phyloP scores from a whole-genome alignment of 1,284 basidiomycete species.

The Heterobasidion annosum region DNA sequence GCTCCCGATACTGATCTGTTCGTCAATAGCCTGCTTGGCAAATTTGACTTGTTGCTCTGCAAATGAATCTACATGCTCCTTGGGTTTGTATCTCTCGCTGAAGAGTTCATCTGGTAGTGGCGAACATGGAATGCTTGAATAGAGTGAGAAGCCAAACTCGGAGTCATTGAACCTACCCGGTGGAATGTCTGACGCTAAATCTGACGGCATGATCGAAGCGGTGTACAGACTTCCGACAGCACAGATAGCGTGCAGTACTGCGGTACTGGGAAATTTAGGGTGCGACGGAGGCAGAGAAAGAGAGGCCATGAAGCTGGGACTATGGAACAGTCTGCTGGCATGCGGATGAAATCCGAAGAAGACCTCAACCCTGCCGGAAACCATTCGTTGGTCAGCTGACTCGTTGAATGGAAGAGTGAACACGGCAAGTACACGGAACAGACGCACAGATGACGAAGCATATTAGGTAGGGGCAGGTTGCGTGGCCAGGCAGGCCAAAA shows the following conservation, averaged over 20 bases:
- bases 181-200: conserved; percentile 26
- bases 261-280: conserved; percentile 56
- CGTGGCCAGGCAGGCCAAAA: conserved; percentile 56
- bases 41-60: conserved; percentile 56
- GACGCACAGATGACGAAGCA: conserved; percentile 58
- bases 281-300: conserved; percentile 59
- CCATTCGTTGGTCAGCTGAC: not conserved
- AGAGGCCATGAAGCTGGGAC: conserved; percentile 51
- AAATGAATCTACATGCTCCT: conserved; percentile 43
- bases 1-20: conserved; percentile 34
- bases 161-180: conserved; percentile 28
- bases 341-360: conserved; percentile 71
- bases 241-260: conserved; percentile 70
- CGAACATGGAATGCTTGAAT: conserved; percentile 1
- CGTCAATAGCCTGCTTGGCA: conserved; percentile 32
- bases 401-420: not conserved
- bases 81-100: conserved; percentile 31
- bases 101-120: conserved; percentile 42
- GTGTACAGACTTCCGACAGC: conserved; percentile 65
- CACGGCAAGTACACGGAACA: not conserved
- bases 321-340: conserved; percentile 56
- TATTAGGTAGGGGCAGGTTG: conserved; percentile 46
- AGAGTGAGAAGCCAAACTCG: not conserved
- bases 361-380: conserved; percentile 46
- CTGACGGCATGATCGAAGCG: conserved; percentile 43